Percentiles rank a stretch among this genome's conserved stretches.
These are phyloP conservation scores for Podila minutissima DNA, from an alignment of 192 early-diverging fungal species.

Conservation along the genomic window DNA sequence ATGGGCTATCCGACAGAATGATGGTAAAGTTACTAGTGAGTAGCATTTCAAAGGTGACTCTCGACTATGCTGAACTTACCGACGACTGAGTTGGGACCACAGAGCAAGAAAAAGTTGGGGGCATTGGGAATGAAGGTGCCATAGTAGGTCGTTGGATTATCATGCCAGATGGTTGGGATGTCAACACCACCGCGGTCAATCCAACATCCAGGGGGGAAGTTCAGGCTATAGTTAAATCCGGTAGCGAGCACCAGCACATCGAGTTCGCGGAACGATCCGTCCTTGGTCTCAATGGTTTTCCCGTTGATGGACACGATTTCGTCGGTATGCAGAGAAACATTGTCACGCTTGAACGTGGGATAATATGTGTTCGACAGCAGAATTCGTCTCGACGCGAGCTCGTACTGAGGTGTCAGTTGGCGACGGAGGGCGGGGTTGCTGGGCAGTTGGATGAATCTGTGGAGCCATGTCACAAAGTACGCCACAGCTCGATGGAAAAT, in stretches of 20 bases:
- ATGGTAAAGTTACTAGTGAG: background rate
- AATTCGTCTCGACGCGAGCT: slow-evolving; percentile 20
- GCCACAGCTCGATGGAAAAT: slow-evolving; percentile 16
- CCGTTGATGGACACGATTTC: slow-evolving; percentile 38
- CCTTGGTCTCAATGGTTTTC: slow-evolving; percentile 39
- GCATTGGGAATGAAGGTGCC: slow-evolving; percentile 39
- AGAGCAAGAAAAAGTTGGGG: slow-evolving; percentile 42
- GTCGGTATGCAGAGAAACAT: slow-evolving; percentile 47
- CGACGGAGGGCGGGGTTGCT: slow-evolving; percentile 3
- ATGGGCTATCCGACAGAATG: slow-evolving; percentile 7
- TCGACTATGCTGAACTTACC: slow-evolving; percentile 8
- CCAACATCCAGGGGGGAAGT: slow-evolving; percentile 29
- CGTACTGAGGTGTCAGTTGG: slow-evolving; percentile 28
- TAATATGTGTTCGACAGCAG: slow-evolving; percentile 34
- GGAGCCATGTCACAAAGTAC: slow-evolving; percentile 37
- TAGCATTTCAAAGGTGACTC: background rate
- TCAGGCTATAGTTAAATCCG: slow-evolving; percentile 46
- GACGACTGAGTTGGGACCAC: slow-evolving; percentile 36
- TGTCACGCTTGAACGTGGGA: slow-evolving; percentile 19
- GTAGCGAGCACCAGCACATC: slow-evolving; percentile 58
- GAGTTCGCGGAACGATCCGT: slow-evolving; percentile 43
- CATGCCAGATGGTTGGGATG: slow-evolving; percentile 27
- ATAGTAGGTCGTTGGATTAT: slow-evolving; percentile 29
- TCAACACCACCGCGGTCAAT: slow-evolving; percentile 20
- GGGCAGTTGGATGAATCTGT: slow-evolving; percentile 29